A percentile compares a stretch with the other conserved stretches of the same genome.
These are phyloP conservation scores for Dothistroma septosporum DNA, from an alignment of 2,329 filamentous ascomycete genomes.

Conservation along the genomic window DNA sequence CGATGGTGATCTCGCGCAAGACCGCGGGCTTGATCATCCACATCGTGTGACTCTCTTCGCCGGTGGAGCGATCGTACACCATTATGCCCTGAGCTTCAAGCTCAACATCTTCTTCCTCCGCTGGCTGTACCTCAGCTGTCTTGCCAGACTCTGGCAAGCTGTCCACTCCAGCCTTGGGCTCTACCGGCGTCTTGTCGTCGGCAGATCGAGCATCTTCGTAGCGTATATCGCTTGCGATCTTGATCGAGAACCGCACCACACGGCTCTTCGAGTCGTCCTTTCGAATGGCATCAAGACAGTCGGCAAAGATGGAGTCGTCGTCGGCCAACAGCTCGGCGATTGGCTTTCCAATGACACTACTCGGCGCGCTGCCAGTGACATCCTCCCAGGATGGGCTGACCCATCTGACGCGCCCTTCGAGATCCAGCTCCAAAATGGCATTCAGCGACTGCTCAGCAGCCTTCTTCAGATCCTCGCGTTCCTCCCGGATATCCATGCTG, in stretches of 20 bases:
- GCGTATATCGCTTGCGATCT: slow-evolving; percentile 54
- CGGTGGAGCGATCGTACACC: slow-evolving; percentile 86
- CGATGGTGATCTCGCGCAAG: slow-evolving; percentile 89
- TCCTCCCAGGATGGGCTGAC: slow-evolving; percentile 95
- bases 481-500: slow-evolving; percentile 86
- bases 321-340: slow-evolving; percentile 79
- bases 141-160: slow-evolving; percentile 8
- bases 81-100: slow-evolving; percentile 97
- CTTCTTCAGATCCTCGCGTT: slow-evolving; percentile 88
- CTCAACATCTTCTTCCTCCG: slow-evolving; percentile 55
- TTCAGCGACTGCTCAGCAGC: slow-evolving; percentile 95
- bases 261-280: slow-evolving; percentile 90
- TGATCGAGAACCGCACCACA: slow-evolving; percentile 75
- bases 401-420: slow-evolving; percentile 89
- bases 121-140: slow-evolving; percentile 4
- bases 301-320: slow-evolving; percentile 73
- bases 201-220: slow-evolving; percentile 45
- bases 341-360: slow-evolving; percentile 67
- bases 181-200: slow-evolving; percentile 28
- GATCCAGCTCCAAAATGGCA: slow-evolving; percentile 87
- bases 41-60: slow-evolving; percentile 93
- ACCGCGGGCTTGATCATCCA: slow-evolving; percentile 98
- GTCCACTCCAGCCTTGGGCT: slow-evolving; percentile 27
- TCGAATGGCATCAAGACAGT: slow-evolving; percentile 82
- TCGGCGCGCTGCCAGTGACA: slow-evolving; percentile 75